Percentiles rank a stretch among this genome's conserved stretches.
Conservation (phyloP, 768 basidiomycete genomes). For the Suillus brevipes region DNA sequence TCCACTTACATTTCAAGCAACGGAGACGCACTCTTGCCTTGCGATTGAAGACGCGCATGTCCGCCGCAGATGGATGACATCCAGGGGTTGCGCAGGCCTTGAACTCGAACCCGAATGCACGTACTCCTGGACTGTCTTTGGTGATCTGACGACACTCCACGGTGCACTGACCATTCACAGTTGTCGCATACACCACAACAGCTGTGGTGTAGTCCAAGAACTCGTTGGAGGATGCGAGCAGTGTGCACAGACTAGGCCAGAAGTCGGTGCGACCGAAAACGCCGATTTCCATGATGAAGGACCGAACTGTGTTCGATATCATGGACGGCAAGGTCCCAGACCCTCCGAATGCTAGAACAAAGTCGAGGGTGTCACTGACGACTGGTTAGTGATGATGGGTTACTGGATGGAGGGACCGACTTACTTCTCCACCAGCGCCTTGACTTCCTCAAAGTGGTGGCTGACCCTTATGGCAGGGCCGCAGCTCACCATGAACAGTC, state of each 20-base stretch:
- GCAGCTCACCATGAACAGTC: not conserved
- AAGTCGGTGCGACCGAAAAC: not conserved
- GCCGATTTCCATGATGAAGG: not conserved
- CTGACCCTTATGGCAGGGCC: not conserved
- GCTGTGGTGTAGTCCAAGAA: not conserved
- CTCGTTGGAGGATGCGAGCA: not conserved
- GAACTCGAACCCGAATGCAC: not conserved
- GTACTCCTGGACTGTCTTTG: not conserved
- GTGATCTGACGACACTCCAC: not conserved
- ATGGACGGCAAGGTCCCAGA: not conserved
- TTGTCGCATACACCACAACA: not conserved
- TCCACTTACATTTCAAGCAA: too few species aligned
- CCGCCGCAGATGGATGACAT: too few species aligned
- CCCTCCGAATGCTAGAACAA: conserved; percentile 2
- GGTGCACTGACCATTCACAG: not conserved
- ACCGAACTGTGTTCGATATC: not conserved
- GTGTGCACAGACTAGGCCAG: not conserved
- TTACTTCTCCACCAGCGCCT: too few species aligned
- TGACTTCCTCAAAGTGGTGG: too few species aligned
- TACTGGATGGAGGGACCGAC: too few species aligned
- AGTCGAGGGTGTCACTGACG: not conserved
- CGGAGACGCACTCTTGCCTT: too few species aligned
- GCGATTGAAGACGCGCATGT: too few species aligned
- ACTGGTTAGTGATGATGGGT: too few species aligned
- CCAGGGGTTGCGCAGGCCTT: too few species aligned